A percentile compares a stretch with the other conserved stretches of the same genome.
phyloP scores from a whole-genome alignment of 371 early-diverging fungal species.

The Apophysomyces elegans region DNA sequence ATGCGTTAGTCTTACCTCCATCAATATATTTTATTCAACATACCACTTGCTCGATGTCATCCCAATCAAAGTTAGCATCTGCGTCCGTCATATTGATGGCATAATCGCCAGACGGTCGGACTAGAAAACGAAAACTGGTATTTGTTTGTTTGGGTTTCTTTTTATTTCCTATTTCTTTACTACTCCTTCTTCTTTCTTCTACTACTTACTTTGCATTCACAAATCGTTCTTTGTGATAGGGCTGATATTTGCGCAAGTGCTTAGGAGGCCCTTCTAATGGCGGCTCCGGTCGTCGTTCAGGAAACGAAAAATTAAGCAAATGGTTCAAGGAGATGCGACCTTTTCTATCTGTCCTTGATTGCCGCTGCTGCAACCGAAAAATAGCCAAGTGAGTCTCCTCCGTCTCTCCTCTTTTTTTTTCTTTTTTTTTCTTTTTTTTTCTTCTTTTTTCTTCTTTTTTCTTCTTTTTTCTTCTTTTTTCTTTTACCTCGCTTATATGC shows the following conservation, averaged over 20 bases:
- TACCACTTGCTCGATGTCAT: conserved; percentile 79
- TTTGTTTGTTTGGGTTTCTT: not conserved
- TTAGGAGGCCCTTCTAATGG: conserved; percentile 12
- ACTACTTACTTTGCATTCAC: conserved; percentile 84
- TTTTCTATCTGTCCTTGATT: not conserved
- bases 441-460: too few relatives aligned
- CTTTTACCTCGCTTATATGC: not conserved
- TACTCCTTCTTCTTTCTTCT: not conserved
- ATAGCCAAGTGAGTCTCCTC: not conserved
- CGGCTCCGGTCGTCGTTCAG: conserved; percentile 61
- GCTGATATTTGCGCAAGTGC: conserved; percentile 43
- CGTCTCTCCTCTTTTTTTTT: too few relatives aligned
- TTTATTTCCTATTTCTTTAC: not conserved
- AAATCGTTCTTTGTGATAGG: conserved; percentile 79
- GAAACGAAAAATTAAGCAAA: conserved; percentile 82
- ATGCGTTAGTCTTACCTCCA: not conserved
- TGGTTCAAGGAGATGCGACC: conserved; percentile 67
- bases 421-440: too few relatives aligned
- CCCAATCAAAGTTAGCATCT: conserved; percentile 75
- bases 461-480: too few relatives aligned
- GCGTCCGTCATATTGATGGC: conserved; percentile 60
- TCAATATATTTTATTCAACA: conserved; percentile 7
- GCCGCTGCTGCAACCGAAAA: not conserved
- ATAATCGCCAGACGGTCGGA: conserved; percentile 64
- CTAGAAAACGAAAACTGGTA: conserved; percentile 77